phyloP scores from a whole-genome alignment of 805 yeast genomes.

The Saturnispora silvae region DNA sequence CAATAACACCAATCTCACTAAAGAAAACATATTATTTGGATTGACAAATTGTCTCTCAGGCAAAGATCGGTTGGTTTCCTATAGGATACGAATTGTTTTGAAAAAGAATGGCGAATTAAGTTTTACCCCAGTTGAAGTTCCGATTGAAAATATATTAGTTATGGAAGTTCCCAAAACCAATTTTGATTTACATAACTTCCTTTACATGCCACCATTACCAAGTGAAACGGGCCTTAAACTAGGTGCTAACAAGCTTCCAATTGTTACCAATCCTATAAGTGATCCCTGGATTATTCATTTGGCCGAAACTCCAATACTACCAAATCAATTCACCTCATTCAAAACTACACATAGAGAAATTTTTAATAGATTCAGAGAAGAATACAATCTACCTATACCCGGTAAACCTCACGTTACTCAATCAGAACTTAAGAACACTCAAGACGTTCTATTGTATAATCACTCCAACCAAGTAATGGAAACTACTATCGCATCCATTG shows the following conservation, averaged over 20 bases:
- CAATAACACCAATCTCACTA: slow-evolving; percentile 27
- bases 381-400: slow-evolving; percentile 29
- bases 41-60: slow-evolving; percentile 29
- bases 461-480: slow-evolving; percentile 55
- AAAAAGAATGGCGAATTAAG: slow-evolving; percentile 21
- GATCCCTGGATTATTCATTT: slow-evolving; percentile 50
- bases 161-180: slow-evolving; percentile 5
- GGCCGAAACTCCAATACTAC: slow-evolving; percentile 40
- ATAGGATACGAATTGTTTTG: slow-evolving; percentile 39
- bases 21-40: slow-evolving; percentile 30
- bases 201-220: neutral
- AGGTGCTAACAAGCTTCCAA: slow-evolving; percentile 3
- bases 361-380: slow-evolving; percentile 51
- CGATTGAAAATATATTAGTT: slow-evolving; percentile 5
- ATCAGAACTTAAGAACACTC: neutral
- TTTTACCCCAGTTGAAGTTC: slow-evolving; percentile 23
- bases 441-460: slow-evolving; percentile 66
- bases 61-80: slow-evolving; percentile 26
- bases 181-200: slow-evolving; percentile 3
- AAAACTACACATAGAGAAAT: slow-evolving; percentile 69
- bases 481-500: slow-evolving; percentile 76
- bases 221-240: neutral
- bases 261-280: slow-evolving; percentile 3
- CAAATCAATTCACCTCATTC: slow-evolving; percentile 74
- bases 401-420: slow-evolving; percentile 6